phyloP scores from a whole-genome alignment of 371 early-diverging fungal genomes.

The Mucor velutinosus region DNA sequence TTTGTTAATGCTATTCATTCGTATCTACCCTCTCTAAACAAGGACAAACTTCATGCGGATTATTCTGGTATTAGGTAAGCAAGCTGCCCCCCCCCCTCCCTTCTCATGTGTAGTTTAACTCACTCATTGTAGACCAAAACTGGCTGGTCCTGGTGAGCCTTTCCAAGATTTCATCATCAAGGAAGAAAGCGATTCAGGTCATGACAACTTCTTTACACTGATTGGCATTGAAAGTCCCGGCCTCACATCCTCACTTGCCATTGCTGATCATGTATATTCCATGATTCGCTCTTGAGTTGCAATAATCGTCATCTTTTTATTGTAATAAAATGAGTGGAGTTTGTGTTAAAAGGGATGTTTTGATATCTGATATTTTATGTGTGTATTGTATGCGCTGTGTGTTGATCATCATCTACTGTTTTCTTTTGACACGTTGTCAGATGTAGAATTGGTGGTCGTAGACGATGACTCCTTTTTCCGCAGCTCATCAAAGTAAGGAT shows the following conservation, averaged over 20 bases:
- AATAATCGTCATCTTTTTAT: not conserved
- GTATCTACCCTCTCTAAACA: slow-evolving; percentile 66
- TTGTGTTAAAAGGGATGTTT: not conserved
- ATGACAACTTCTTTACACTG: slow-evolving; percentile 70
- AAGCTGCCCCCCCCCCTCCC: too few relatives aligned
- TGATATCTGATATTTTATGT: not conserved
- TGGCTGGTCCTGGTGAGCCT: slow-evolving; percentile 71
- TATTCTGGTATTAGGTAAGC: slow-evolving; percentile 80
- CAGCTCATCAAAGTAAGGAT: slow-evolving; percentile 56
- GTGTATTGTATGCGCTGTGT: not conserved
- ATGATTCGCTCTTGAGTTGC: slow-evolving; percentile 26
- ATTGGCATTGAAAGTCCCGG: slow-evolving; percentile 93
- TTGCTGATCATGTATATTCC: slow-evolving; percentile 70
- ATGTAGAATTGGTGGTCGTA: not conserved
- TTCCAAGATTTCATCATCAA: slow-evolving; percentile 81
- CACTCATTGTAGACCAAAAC: slow-evolving; percentile 75
- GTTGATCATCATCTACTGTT: slow-evolving; percentile 1
- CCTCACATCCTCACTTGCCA: slow-evolving; percentile 83
- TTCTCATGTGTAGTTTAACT: not conserved
- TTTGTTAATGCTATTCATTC: slow-evolving; percentile 61
- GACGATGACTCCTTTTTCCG: slow-evolving; percentile 38
- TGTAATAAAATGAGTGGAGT: not conserved
- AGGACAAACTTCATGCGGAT: slow-evolving; percentile 65
- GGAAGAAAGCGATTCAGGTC: slow-evolving; percentile 51
- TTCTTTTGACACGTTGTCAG: slow-evolving; percentile 7